Evolutionary conservation across 2,329 filamentous ascomycete species (phyloP).

Genomic region (Trichophaea hybrida): DNA sequence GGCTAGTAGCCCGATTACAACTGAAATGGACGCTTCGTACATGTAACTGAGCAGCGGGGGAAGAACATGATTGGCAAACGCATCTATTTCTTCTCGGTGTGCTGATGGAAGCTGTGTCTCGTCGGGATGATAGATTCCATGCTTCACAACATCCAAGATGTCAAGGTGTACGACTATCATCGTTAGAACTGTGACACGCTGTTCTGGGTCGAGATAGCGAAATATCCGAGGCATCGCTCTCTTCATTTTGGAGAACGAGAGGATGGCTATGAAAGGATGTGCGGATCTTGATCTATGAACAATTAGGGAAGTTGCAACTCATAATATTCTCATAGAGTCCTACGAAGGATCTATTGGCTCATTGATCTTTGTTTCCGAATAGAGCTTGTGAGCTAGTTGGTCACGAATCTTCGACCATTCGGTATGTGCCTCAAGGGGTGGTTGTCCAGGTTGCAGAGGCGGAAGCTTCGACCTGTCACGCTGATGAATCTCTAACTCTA

Average conservation of each 20-base stretch:
- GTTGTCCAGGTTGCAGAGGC: constrained; percentile 43
- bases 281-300: constrained; percentile 48
- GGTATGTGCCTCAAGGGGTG: constrained; percentile 54
- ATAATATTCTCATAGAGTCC: background rate
- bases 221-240: constrained; percentile 91
- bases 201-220: constrained; percentile 79
- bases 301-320: constrained; percentile 11
- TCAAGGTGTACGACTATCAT: constrained; percentile 93
- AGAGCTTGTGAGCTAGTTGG: constrained; percentile 63
- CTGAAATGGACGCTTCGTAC: constrained; percentile 76
- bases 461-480: constrained; percentile 63
- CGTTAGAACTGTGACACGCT: constrained; percentile 86
- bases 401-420: constrained; percentile 63
- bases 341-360: constrained; percentile 54
- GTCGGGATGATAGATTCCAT: constrained; percentile 58
- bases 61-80: constrained; percentile 80
- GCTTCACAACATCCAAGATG: constrained; percentile 73
- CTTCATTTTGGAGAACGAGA: constrained; percentile 91
- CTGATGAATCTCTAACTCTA: constrained; percentile 89
- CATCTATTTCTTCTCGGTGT: constrained; percentile 79
- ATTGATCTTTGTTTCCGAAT: constrained; percentile 79
- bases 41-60: constrained; percentile 80
- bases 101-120: constrained; percentile 59
- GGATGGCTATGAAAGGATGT: constrained; percentile 90
- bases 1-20: constrained; percentile 78